Conservation (phyloP, 352 stramenopile species). For the Phytophthora syringae region DNA sequence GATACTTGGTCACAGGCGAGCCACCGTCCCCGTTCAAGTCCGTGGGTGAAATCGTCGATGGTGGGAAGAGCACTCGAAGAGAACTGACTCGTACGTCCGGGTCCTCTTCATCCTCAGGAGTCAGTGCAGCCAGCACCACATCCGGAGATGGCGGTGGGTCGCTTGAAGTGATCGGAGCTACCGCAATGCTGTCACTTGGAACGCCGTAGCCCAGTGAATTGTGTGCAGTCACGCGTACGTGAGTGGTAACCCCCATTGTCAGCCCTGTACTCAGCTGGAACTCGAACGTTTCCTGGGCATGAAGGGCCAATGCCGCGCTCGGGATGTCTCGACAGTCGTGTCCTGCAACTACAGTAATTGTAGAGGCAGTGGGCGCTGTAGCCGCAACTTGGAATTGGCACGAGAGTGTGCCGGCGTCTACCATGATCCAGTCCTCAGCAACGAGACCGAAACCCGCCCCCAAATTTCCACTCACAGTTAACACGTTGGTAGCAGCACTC, state of each 20-base stretch:
- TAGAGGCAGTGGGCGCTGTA: slow-evolving; percentile 29
- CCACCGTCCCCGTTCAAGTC: slow-evolving; percentile 90
- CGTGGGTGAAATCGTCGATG: slow-evolving; percentile 50
- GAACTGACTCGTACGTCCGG: slow-evolving; percentile 72
- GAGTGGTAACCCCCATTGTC: slow-evolving; percentile 86
- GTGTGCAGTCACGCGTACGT: slow-evolving; percentile 91
- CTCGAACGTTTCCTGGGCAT: slow-evolving; percentile 60
- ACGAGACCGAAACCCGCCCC: slow-evolving; percentile 19
- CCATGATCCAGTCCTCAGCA: slow-evolving; percentile 52
- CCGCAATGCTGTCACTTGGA: slow-evolving; percentile 65
- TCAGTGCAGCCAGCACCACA: slow-evolving; percentile 58
- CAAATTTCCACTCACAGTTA: slow-evolving; percentile 23
- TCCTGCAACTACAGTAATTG: slow-evolving; percentile 43
- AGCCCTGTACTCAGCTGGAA: slow-evolving; percentile 85
- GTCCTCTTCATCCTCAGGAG: slow-evolving; percentile 44
- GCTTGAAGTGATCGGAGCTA: slow-evolving; percentile 86
- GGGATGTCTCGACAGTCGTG: slow-evolving; percentile 62
- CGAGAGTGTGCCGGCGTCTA: slow-evolving; percentile 51
- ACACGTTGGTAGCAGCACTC: slow-evolving; percentile 9
- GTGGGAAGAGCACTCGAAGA: slow-evolving; percentile 86
- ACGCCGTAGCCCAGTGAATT: slow-evolving; percentile 93
- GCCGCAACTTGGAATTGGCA: slow-evolving; percentile 58
- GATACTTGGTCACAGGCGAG: slow-evolving; percentile 83
- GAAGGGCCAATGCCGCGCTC: slow-evolving; percentile 44
- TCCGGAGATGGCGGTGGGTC: slow-evolving; percentile 87